Conservation (phyloP, 2,329 filamentous ascomycete species). For the Penicillium sp. region DNA sequence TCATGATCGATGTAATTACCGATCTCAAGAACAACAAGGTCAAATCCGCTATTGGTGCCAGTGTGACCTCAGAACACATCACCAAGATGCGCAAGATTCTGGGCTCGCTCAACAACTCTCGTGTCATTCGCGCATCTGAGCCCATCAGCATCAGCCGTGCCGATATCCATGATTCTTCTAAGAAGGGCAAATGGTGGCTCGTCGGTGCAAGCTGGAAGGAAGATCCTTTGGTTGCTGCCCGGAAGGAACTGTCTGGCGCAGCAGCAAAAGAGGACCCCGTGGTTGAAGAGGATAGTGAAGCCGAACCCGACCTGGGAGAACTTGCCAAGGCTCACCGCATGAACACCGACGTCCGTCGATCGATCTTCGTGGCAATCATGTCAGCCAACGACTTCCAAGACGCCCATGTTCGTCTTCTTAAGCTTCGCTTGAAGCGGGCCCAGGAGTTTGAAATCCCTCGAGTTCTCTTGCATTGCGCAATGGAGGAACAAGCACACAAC, state of each 20-base stretch:
- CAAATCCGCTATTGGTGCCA: slow-evolving; percentile 67
- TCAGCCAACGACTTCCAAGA: slow-evolving; percentile 79
- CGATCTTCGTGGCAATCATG: slow-evolving; percentile 91
- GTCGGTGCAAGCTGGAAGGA: slow-evolving; percentile 84
- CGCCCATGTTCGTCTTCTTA: slow-evolving; percentile 70
- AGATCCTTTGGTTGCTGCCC: slow-evolving; percentile 35
- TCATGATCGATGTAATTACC: slow-evolving; percentile 96
- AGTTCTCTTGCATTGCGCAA: slow-evolving; percentile 81
- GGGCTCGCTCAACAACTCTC: slow-evolving; percentile 63
- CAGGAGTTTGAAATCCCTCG: slow-evolving; percentile 82
- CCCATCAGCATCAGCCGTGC: slow-evolving; percentile 74
- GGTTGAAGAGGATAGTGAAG: slow-evolving; percentile 30
- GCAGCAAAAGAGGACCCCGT: slow-evolving; percentile 10
- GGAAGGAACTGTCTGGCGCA: slow-evolving; percentile 28
- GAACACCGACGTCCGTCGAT: slow-evolving; percentile 77
- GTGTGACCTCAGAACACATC: slow-evolving; percentile 72
- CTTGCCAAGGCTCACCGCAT: slow-evolving; percentile 78
- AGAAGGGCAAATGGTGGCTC: slow-evolving; percentile 96
- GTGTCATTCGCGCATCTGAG: slow-evolving; percentile 66
- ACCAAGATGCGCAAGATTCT: slow-evolving; percentile 84
- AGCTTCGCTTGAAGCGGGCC: slow-evolving; percentile 76
- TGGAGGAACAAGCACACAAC: slow-evolving; percentile 79
- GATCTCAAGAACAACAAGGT: slow-evolving; percentile 91
- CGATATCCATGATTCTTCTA: slow-evolving; percentile 78
- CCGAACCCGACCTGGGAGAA: slow-evolving; percentile 59